Base-by-base conservation (phyloP, 2,329 filamentous ascomycete genomes). In the Akanthomyces muscarius region DNA sequence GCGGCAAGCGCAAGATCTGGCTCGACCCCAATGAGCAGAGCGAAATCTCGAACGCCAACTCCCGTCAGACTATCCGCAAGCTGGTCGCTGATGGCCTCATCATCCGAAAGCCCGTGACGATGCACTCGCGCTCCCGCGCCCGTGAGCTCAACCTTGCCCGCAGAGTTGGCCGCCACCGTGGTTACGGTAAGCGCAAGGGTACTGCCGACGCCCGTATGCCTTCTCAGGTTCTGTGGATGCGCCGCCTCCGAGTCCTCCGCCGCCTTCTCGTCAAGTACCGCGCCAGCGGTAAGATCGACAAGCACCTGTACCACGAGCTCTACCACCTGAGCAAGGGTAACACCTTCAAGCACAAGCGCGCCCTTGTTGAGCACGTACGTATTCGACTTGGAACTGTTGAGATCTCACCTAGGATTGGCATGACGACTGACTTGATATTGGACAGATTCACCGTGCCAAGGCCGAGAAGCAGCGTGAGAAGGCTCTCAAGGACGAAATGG, bases 261-360 rank as follows among this genome's bases (percentile, higher is more conserved):
- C 95, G 95, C 80, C 91, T 99, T 68, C 87, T 99, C 73, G 95
- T 97, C 86, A 98, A 98, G 88, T 99, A 99, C 88, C 95, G 95
- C 83, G 94, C 94, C 81, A 91, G 90, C 77, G 96, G 96, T 83
- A 99, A 99, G 91, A 99, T 99, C 81, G 95, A 99, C 86, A 99
- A 99, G 90, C 95, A 99, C 88, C 92, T 99, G 68, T 99, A 99
- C 89, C 95, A 99, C 89, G 93, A 98, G 86, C 92, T 99, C 73
- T 99, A 99, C 89, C 95, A 97, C 83, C 86, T 96, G 80, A 95
- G 91, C 89, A 99, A 99, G 93, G 96, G 95, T 96, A 99, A 99
- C 90, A 94, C 95, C 81, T 99, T 99, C 91, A 99, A 99, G 93
- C 95, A 99, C 92, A 99, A 98, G 93, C 90, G 95, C 84, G 95